Base-by-base conservation (phyloP, 768 basidiomycete genomes). In the Mycena venus region DNA sequence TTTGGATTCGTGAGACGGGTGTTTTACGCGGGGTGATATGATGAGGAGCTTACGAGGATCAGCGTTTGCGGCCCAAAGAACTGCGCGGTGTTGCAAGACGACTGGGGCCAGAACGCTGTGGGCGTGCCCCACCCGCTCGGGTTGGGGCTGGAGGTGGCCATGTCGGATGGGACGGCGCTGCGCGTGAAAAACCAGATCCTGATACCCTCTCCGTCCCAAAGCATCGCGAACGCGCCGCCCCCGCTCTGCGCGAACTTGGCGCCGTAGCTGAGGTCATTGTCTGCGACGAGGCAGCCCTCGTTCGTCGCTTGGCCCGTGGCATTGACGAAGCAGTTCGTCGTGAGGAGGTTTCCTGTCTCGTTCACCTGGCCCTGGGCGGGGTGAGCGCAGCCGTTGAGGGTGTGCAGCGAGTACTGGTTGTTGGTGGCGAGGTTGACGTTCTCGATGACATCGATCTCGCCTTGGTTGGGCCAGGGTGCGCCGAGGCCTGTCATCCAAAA, bases 381-480 rank as follows among this genome's bases (percentile, higher is more conserved):
- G 29, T 84, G 84, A 25, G 78, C 74, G 69, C 88, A 89, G 29
- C 88, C 88, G 12, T 74, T 59, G 9, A 80, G 81, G n/a, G 88
- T 87, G 76, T 92, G 91, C 44, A 92, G 79, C 9, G 91, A 88
- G 82, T 89, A 86, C 77, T 91, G 91, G 79, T 92, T 92, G 64
- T 79, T 77, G 17, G 77, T 29, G 84, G 88, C 49, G 49, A 66
- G 49, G 19, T 66, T 66, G 31, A 66, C 51, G 15, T 55, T 55
- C 78, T 93, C 92, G 62, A 92, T 83, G 59, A 91, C 91, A 78
- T 92, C 91, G 65, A 90, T 87, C 79, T 90, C 91, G 67, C 88
- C 88, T 49, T 83, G 78, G 32, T 82, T 14, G 0, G 88, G 88
- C 88, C 88, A 89, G 10, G 44, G 17, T 3, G 31, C 21, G 38